Base-by-base conservation (phyloP, 192 early-diverging fungal species). In the Backusella westeae region DNA sequence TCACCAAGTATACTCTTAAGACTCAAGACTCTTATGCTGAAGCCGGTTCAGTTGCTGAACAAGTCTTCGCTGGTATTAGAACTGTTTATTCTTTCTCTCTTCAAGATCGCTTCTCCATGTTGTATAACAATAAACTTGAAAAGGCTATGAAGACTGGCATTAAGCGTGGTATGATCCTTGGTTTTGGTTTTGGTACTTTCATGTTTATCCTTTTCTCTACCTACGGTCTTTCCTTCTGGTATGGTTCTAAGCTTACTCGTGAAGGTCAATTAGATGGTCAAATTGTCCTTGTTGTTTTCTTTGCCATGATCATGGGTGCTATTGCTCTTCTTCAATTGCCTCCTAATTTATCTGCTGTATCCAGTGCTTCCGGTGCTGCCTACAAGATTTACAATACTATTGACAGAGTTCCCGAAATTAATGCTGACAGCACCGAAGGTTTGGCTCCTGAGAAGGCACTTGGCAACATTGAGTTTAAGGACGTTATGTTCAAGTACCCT, bases 31-130 rank as follows among this genome's bases (percentile, higher is more conserved):
- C 90, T 5, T 96, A 95, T 77, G 96, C 92, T 6, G 84, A 80
- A 34, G 95, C 95, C 1, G 95, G 95, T 69, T 90, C 89, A 21
- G 84, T 97, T 36, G 96, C 95, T 0, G 90, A 94, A 77, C 93
- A 98, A 77, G 93, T 91, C 1, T 79, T 98, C 39, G 82, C 90
- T 34, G 85, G 88, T 6, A 94, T 97, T 72, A 87, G 94, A 59
- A 98, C 96, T 3, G 92, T 98, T 26, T 88, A 87, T 73, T 86
- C 96, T 2, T 97, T 98, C 83, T 90, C 90, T 70, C 91, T 88
- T 14, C 88, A 96, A 86, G 82, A 91, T 32, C 90, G 91, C 53
- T 93, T 93, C 77, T 46, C 84, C 14, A 56, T 77, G 63, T 81
- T 90, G n/a, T 97, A 94, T 81, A 74, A 80, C 2, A 73, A 77